Evolutionary conservation across 495 filamentous ascomycete species (phyloP).

Genomic region (Apodospora peruviana): DNA sequence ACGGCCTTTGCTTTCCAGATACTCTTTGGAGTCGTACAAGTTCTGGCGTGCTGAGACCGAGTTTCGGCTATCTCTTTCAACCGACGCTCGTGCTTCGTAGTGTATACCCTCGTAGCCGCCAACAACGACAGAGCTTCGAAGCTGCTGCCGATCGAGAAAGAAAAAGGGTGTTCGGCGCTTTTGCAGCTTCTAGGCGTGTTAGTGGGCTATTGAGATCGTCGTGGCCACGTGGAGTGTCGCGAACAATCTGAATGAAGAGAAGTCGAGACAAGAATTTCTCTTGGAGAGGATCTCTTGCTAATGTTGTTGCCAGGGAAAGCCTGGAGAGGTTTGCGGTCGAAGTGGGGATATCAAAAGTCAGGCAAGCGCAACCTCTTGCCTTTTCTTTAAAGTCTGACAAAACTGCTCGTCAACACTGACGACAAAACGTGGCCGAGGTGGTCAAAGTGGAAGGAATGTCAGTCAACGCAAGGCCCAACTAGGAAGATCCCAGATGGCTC

Average conservation of each 20-base stretch:
- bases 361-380: conserved; percentile 17
- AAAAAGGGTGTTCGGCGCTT: too few species aligned
- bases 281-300: neutral
- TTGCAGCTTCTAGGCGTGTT: too few species aligned
- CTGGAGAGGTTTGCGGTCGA: conserved; percentile 14
- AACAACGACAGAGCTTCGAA: too few species aligned
- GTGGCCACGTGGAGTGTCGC: too few species aligned
- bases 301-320: conserved; percentile 1
- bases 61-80: too few species aligned
- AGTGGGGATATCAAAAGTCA: conserved; percentile 23
- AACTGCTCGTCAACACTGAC: conserved; percentile 14
- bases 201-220: too few species aligned
- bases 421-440: conserved; percentile 7
- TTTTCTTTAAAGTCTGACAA: conserved; percentile 16
- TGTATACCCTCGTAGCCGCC: too few species aligned
- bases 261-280: conserved; percentile 9
- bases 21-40: neutral
- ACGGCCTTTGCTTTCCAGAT: conserved; percentile 20
- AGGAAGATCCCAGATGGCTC: conserved; percentile 20
- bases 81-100: too few species aligned
- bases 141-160: too few species aligned
- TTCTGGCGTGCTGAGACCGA: too few species aligned
- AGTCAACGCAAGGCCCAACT: conserved; percentile 12
- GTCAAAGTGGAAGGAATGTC: conserved; percentile 13
- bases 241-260: too few species aligned